Evolutionary conservation across 2,329 filamentous ascomycete genomes (phyloP).

Genomic region (Paecilomyces formosus): DNA sequence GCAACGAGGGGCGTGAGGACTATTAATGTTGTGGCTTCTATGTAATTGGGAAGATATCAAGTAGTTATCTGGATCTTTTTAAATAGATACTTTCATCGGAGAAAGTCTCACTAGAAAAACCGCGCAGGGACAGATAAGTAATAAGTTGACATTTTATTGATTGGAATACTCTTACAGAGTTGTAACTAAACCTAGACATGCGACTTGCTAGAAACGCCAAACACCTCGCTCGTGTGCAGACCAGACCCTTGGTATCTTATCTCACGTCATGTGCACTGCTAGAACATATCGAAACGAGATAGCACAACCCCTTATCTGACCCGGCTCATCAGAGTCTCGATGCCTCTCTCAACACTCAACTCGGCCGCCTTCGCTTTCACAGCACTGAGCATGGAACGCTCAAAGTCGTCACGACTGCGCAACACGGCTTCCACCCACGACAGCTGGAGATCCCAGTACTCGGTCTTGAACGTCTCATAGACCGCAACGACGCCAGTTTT

Average conservation of each 20-base stretch:
- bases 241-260: neutral
- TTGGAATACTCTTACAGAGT: neutral
- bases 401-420: conserved; percentile 83
- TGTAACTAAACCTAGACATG: neutral
- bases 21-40: neutral
- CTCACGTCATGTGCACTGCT: neutral
- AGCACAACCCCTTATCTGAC: conserved; percentile 60
- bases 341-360: conserved; percentile 69
- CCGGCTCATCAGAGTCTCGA: conserved; percentile 92
- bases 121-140: too few relatives aligned
- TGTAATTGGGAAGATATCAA: too few relatives aligned
- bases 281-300: neutral
- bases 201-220: conserved; percentile 7
- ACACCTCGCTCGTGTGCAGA: conserved; percentile 11
- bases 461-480: conserved; percentile 74
- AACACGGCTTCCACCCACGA: conserved; percentile 93
- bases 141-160: too few relatives aligned
- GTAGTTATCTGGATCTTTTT: too few relatives aligned
- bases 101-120: too few relatives aligned
- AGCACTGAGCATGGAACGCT: conserved; percentile 76
- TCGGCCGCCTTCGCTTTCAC: conserved; percentile 86
- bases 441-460: conserved; percentile 91
- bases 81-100: too few relatives aligned
- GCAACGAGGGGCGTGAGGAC: neutral
- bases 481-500: conserved; percentile 69